Base-by-base conservation (phyloP, 2,329 filamentous ascomycete genomes). In the Exophiala viscosa region DNA sequence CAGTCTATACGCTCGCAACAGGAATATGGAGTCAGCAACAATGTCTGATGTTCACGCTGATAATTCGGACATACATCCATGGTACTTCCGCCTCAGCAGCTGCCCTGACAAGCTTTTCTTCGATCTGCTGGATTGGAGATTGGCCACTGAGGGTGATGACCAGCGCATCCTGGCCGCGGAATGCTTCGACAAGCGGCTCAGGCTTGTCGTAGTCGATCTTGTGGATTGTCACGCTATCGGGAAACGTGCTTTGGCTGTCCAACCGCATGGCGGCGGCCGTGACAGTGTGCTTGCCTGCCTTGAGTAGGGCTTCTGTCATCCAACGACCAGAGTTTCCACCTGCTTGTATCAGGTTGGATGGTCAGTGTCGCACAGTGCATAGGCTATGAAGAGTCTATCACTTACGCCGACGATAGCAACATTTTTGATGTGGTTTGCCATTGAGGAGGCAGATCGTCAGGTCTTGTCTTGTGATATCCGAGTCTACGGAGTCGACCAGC, bases 181-280 rank as follows among this genome's bases (percentile, higher is more conserved):
- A 72, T 2, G 78, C 79, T 1, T 65, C 62, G 0, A 78, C 69
- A 7, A 84, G 61, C 1, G 74, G 70, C 6, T 61, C 57, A 3
- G 73, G 67, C 14, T 76, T 67, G 10, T 72, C 60, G 63, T 82
- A 82, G 67, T 80, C 31, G 39, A 59, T 47, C n/a, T 41, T 40
- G 13, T 41, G 38, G 28, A 54, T 38, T 13, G 20, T 66, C 28
- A 79, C 70, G 9, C 76, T 76, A 0, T 67, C 55, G 2, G 79
- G 78, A 3, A 79, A 61, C 11, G 61, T 66, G 55, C 62, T 71
- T 0, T 57, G 57, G 61, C 76, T 77, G 33, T 65, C 70, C 13
- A 62, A 59, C 13, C 80, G 76, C 7, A 77, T 75, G n/a, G 82
- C 65, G n/a, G 82, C 65, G 9, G 77, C 78, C 0, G 77, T 81